A percentile compares a stretch with the other conserved stretches of the same genome.
phyloP scores from a whole-genome alignment of 2,329 filamentous ascomycete genomes.

The Aspergillus aculeatinus region DNA sequence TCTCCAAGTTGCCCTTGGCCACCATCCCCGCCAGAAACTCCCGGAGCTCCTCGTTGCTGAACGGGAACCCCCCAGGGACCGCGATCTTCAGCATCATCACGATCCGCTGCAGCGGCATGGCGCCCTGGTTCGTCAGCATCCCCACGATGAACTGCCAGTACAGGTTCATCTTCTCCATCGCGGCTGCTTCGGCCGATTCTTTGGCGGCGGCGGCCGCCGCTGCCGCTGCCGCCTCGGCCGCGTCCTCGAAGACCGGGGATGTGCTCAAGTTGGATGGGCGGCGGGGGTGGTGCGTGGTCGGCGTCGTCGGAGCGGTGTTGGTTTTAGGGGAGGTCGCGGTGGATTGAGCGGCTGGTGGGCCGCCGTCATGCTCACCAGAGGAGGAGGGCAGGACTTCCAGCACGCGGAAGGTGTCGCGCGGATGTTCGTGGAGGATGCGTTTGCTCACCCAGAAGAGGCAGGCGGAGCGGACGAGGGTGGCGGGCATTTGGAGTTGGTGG shows the following conservation, averaged over 20 bases:
- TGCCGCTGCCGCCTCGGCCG: constrained; percentile 25
- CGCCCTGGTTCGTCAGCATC: constrained; percentile 90
- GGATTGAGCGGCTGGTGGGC: constrained; percentile 4
- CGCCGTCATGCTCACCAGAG: constrained; percentile 25
- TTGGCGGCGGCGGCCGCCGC: constrained; percentile 43
- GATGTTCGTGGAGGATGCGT: constrained; percentile 48
- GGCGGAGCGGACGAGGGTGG: constrained; percentile 57
- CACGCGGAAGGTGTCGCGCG: constrained; percentile 56
- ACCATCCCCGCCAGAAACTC: constrained; percentile 79
- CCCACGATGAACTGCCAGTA: constrained; percentile 92
- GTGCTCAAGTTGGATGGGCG: neutral
- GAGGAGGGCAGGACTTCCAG: constrained; percentile 52
- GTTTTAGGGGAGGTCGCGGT: neutral
- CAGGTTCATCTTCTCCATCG: constrained; percentile 67
- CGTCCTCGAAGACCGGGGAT: constrained; percentile 7
- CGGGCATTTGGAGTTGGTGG: constrained; percentile 54
- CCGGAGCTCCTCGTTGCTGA: constrained; percentile 82
- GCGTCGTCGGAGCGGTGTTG: neutral
- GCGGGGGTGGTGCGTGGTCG: neutral
- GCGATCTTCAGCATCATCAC: constrained; percentile 95
- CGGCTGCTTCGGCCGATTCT: constrained; percentile 55
- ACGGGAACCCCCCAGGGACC: constrained; percentile 82
- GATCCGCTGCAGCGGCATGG: constrained; percentile 79
- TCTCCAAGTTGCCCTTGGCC: constrained; percentile 66
- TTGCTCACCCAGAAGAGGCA: constrained; percentile 64